Evolutionary conservation across 352 stramenopile genomes (phyloP).

Genomic region (Pseudoperonospora humuli): DNA sequence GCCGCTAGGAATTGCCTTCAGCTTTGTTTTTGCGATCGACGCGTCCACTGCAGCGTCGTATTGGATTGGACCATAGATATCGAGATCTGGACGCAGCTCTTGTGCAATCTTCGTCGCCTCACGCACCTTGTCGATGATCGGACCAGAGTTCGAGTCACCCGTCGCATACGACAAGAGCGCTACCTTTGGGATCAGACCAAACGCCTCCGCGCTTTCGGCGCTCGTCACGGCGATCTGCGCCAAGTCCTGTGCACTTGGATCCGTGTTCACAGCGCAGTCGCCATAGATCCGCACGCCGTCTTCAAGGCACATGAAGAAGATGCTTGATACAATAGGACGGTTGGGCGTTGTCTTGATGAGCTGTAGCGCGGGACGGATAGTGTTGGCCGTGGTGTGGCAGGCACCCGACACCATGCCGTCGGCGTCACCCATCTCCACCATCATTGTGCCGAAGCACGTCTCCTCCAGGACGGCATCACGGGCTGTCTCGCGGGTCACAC

Average conservation of each 20-base stretch:
- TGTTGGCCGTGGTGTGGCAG: constrained; percentile 82
- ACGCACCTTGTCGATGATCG: constrained; percentile 82
- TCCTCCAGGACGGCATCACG: constrained; percentile 55
- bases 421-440: constrained; percentile 70
- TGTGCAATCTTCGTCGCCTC: constrained; percentile 68
- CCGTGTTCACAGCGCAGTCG: constrained; percentile 82
- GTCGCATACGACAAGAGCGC: constrained; percentile 82
- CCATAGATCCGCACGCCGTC: constrained; percentile 77
- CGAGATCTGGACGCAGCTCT: constrained; percentile 51
- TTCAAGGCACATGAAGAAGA: constrained; percentile 86
- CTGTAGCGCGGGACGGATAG: constrained; percentile 82
- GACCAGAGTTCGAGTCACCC: constrained; percentile 66
- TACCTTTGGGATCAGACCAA: constrained; percentile 74
- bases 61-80: constrained; percentile 85
- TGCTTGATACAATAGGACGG: constrained; percentile 64
- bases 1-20: constrained; percentile 51
- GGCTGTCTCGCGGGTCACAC: constrained; percentile 47
- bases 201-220: constrained; percentile 65
- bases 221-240: constrained; percentile 75
- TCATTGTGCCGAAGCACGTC: constrained; percentile 83
- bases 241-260: constrained; percentile 63
- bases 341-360: constrained; percentile 77
- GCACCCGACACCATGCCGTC: constrained; percentile 84
- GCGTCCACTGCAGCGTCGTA: constrained; percentile 77
- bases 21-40: constrained; percentile 75